A percentile compares a stretch with the other conserved stretches of the same genome.
These are phyloP conservation scores for Lophiostoma macrostomum DNA, from an alignment of 495 filamentous ascomycete species.

Conservation along the genomic window DNA sequence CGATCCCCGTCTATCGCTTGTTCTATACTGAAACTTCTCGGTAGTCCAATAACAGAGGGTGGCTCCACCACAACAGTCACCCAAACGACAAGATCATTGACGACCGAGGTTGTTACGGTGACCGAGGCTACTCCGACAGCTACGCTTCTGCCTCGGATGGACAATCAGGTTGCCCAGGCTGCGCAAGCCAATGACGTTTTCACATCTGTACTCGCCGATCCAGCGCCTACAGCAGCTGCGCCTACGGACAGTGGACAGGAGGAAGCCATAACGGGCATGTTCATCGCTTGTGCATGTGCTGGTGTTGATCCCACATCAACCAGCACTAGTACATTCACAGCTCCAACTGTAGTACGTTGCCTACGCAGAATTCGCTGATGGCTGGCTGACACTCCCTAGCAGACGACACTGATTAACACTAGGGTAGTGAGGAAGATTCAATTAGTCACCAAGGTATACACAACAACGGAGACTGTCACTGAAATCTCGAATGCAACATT, in stretches of 20 bases:
- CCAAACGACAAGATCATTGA: constrained; percentile 5
- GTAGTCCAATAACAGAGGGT: too few relatives aligned
- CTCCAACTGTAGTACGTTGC: constrained; percentile 1
- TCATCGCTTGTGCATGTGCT: constrained; percentile 11
- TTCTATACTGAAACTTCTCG: too few relatives aligned
- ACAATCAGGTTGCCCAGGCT: constrained; percentile 3
- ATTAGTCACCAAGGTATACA: neutral
- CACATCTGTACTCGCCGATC: neutral
- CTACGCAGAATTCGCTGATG: too few relatives aligned
- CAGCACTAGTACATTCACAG: constrained; percentile 6
- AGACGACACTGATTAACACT: neutral
- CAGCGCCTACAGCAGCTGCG: neutral
- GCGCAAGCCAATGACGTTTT: constrained; percentile 1
- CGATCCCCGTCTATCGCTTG: neutral
- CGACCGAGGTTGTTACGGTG: constrained; percentile 3
- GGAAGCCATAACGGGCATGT: constrained; percentile 1
- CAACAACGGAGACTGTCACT: neutral
- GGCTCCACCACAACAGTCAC: too few relatives aligned
- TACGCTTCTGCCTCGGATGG: neutral
- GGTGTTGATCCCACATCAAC: constrained; percentile 7
- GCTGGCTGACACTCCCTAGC: too few relatives aligned
- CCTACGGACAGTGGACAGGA: neutral
- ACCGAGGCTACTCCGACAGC: constrained; percentile 1
- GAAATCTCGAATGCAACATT: neutral
- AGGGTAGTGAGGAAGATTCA: too few relatives aligned